Evolutionary conservation across 2,329 filamentous ascomycete genomes (phyloP).

Genomic region (Aspergillus arachidicola): DNA sequence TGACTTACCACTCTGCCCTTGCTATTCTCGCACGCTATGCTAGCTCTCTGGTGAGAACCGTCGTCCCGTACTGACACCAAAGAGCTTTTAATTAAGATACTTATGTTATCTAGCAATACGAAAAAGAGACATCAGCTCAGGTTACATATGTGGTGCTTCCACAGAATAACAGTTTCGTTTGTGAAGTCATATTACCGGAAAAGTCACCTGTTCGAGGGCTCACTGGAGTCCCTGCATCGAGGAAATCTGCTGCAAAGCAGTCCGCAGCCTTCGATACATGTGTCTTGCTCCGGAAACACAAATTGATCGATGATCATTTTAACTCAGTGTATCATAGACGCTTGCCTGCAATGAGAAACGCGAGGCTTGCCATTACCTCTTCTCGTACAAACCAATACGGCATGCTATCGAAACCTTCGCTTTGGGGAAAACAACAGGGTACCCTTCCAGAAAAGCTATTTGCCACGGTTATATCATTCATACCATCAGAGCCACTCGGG

Average conservation of each 20-base stretch:
- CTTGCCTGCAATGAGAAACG: conserved; percentile 83
- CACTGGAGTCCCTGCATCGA: conserved; percentile 64
- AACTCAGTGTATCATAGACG: conserved; percentile 72
- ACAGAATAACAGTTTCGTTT: conserved; percentile 64
- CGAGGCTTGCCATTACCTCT: conserved; percentile 75
- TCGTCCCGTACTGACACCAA: neutral
- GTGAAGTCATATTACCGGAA: conserved; percentile 78
- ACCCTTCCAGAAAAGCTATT: conserved; percentile 58
- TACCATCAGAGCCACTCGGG: conserved; percentile 58
- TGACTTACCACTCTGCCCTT: conserved; percentile 77
- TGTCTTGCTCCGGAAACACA: conserved; percentile 64
- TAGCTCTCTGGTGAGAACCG: conserved; percentile 59
- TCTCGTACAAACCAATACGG: conserved; percentile 74
- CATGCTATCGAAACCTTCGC: conserved; percentile 76
- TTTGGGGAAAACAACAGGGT: conserved; percentile 63
- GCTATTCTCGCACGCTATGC: conserved; percentile 73
- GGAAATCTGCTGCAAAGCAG: conserved; percentile 79
- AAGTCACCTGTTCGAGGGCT: conserved; percentile 70
- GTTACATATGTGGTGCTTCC: conserved; percentile 64
- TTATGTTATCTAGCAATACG: conserved; percentile 40
- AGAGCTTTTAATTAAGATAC: conserved; percentile 10
- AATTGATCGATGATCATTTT: conserved; percentile 72
- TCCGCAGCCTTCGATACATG: conserved; percentile 88
- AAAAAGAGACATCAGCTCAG: conserved; percentile 51
- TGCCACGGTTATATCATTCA: conserved; percentile 63